phyloP scores from a whole-genome alignment of 257 asterid genomes.

The Lycium barbarum region DNA sequence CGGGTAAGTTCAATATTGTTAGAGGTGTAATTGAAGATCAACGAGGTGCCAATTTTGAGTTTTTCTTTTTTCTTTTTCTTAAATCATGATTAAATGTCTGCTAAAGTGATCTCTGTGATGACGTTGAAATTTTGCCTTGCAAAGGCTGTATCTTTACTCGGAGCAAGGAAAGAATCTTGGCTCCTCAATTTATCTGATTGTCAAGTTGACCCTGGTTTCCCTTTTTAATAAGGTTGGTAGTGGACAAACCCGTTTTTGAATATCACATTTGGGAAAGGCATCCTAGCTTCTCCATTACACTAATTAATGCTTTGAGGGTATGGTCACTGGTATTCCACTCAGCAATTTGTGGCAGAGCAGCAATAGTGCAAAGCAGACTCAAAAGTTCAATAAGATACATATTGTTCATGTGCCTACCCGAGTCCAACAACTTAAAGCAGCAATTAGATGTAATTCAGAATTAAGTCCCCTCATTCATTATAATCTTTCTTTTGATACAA shows the following conservation, averaged over 20 bases:
- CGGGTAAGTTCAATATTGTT: not conserved
- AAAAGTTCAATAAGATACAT: not conserved
- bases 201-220: slow-evolving; percentile 3
- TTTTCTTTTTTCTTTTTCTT: not conserved
- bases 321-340: slow-evolving; percentile 5
- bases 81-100: not conserved
- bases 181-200: not conserved
- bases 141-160: slow-evolving; percentile 15
- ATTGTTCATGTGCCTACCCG: not conserved
- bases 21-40: slow-evolving; percentile 27
- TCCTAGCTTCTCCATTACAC: not conserved
- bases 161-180: not conserved
- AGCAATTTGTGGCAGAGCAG: slow-evolving; percentile 1
- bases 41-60: not conserved
- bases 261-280: not conserved
- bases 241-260: slow-evolving; percentile 2
- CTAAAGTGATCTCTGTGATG: not conserved
- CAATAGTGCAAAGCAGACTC: not conserved
- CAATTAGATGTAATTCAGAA: not conserved
- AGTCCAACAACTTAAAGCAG: slow-evolving; percentile 13
- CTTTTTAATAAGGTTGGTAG: not conserved
- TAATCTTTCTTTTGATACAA: slow-evolving; percentile 14
- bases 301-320: slow-evolving; percentile 7
- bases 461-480: not conserved
- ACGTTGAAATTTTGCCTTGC: not conserved